Evolutionary conservation across 192 early-diverging fungal genomes (phyloP), one percentile per base, ranked within the genome.

Genomic region (Backusella morwellensis): DNA sequence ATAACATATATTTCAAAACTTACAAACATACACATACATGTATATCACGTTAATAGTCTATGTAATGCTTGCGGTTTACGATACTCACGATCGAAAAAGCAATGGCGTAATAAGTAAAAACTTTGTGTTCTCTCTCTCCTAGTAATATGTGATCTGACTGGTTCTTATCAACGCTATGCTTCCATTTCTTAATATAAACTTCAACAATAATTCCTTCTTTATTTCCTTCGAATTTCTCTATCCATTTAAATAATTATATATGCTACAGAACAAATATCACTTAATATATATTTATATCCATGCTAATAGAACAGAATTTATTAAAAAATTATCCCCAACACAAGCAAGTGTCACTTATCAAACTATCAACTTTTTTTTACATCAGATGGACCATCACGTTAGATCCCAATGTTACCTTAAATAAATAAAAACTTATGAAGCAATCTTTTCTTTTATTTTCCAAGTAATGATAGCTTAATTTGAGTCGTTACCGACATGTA

Each of bases 51-150:
- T 29, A 70, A 69, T 17, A 38, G 68, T 36, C 38, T 70, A 41
- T 70, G 68, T 35, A 70, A 70, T 26, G 68, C 68, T 21, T 70
- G 68, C n/a, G 68, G 68, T 14, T n/a, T 70, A 36, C 36, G 68
- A 23, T 70, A 70, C 36, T 29, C 68, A 21, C 19, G 68, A 70
- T 70, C 56, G 12, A 63, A 63, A 63, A 29, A 63, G n/a, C n/a
- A 21, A 29, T 63, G 56, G 56, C 56, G 56, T 63, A 63, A 63
- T 63, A 63, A 63, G 23, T 63, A 63, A 63, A 12, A 50, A n/a
- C 47, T 50, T n/a, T 50, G 15, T 50, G 6, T 6, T 50, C 17
- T 44, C 6, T 50, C 47, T 50, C 47, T 12, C 29, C 26, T 63
- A 29, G 23, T 29, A 63, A 63, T 26, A 14, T 63, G 29, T 63